Percentiles rank a stretch among this genome's conserved stretches.
phyloP scores from a whole-genome alignment of 805 yeast species.

The Pichia californica region DNA sequence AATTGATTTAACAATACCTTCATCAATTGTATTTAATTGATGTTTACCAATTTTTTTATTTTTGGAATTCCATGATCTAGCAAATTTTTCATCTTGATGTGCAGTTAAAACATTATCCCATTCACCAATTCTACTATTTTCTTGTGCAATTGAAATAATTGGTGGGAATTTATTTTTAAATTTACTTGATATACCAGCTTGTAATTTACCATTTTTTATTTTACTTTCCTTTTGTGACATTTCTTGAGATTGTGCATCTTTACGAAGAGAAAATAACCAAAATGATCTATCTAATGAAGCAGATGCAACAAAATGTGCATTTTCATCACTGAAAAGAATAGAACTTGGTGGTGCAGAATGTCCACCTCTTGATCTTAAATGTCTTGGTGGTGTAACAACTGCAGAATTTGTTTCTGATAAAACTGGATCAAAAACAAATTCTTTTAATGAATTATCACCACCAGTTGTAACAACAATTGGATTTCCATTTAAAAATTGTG shows the following conservation, averaged over 20 bases:
- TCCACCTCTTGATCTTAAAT: slow-evolving; percentile 93
- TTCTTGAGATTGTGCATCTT: slow-evolving; percentile 94
- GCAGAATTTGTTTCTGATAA: slow-evolving; percentile 56
- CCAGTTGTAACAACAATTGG: slow-evolving; percentile 86
- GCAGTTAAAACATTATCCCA: slow-evolving; percentile 94
- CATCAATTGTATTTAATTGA: slow-evolving; percentile 68
- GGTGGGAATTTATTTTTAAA: slow-evolving; percentile 73
- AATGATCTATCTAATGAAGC: slow-evolving; percentile 81
- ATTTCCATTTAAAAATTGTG: slow-evolving; percentile 79
- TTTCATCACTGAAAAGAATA: slow-evolving; percentile 65
- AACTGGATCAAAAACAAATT: slow-evolving; percentile 90
- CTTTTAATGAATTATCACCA: slow-evolving; percentile 83
- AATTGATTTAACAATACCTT: slow-evolving; percentile 66
- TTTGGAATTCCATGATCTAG: slow-evolving; percentile 85
- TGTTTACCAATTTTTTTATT: slow-evolving; percentile 75
- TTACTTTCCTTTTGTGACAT: slow-evolving; percentile 66
- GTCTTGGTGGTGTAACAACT: slow-evolving; percentile 83
- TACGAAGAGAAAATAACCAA: slow-evolving; percentile 89
- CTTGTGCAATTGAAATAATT: slow-evolving; percentile 61
- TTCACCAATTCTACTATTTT: slow-evolving; percentile 70
- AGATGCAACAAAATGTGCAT: slow-evolving; percentile 76
- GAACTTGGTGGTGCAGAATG: slow-evolving; percentile 85
- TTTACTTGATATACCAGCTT: slow-evolving; percentile 48
- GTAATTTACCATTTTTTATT: slow-evolving; percentile 39
- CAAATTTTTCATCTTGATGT: slow-evolving; percentile 75